Evolutionary conservation across 768 basidiomycete species (phyloP).

Genomic region (Rhizopogon vulgaris): DNA sequence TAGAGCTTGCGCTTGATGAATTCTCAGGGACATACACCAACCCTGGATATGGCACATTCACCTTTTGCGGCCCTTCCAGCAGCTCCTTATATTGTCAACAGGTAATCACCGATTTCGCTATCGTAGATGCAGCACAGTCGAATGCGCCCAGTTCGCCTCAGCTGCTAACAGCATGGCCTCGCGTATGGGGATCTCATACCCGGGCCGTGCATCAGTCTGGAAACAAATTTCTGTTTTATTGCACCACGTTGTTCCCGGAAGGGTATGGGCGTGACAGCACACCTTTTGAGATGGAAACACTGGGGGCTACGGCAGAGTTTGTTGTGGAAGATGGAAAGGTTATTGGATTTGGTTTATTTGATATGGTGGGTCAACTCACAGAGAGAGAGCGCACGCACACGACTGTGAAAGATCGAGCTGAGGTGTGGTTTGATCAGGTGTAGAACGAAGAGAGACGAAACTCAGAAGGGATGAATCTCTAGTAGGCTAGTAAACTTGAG

Average conservation of each 20-base stretch:
- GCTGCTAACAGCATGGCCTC: slow-evolving; percentile 28
- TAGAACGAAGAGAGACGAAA: not conserved
- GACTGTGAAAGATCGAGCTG: slow-evolving; percentile 19
- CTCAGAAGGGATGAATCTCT: not conserved
- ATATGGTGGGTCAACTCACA: slow-evolving; percentile 9
- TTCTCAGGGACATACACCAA: slow-evolving; percentile 32
- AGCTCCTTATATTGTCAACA: slow-evolving; percentile 15
- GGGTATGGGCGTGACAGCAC: slow-evolving; percentile 33
- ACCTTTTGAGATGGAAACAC: slow-evolving; percentile 21
- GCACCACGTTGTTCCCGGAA: slow-evolving; percentile 26
- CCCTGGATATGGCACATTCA: slow-evolving; percentile 32
- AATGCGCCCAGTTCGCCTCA: slow-evolving; percentile 2
- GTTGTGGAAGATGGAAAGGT: slow-evolving; percentile 20
- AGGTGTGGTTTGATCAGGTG: slow-evolving; percentile 26
- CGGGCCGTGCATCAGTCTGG: slow-evolving; percentile 19
- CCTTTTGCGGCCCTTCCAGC: slow-evolving; percentile 27
- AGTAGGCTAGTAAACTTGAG: not conserved
- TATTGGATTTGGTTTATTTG: slow-evolving; percentile 24
- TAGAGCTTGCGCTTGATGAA: slow-evolving; percentile 13
- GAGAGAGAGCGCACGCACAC: slow-evolving; percentile 15
- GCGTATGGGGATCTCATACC: slow-evolving; percentile 32
- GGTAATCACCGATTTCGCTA: slow-evolving; percentile 23
- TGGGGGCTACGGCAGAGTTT: slow-evolving; percentile 14
- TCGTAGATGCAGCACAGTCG: slow-evolving; percentile 14
- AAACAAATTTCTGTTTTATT: slow-evolving; percentile 13